Evolutionary conservation across 495 filamentous ascomycete genomes (phyloP).

Genomic region (Friedmanniomyces simplex): DNA sequence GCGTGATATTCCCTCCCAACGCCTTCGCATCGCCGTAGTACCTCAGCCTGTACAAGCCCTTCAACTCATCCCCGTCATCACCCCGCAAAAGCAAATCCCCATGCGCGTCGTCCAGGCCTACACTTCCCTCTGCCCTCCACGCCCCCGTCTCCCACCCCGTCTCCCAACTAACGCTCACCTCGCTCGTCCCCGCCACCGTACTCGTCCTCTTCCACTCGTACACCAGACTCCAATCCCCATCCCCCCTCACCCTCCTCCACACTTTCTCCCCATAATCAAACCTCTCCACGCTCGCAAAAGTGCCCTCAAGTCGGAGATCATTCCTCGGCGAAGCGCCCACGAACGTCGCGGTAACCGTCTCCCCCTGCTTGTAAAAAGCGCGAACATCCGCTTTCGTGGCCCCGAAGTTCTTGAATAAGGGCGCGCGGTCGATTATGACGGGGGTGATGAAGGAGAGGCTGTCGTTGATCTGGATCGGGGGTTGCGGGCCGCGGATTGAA

Average conservation of each 20-base stretch:
- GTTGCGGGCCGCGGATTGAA: conserved; percentile 48
- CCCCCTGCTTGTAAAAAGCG: conserved; percentile 45
- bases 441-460: conserved; percentile 72
- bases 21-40: conserved; percentile 82
- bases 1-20: conserved; percentile 50
- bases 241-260: conserved; percentile 62
- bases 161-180: conserved; percentile 74
- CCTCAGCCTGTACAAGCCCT: conserved; percentile 65
- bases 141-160: conserved; percentile 27
- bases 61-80: conserved; percentile 1
- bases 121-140: conserved; percentile 5
- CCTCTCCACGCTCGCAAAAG: conserved; percentile 69
- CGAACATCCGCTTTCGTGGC: conserved; percentile 52
- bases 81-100: conserved; percentile 7
- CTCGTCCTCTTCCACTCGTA: conserved; percentile 71
- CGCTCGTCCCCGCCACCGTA: conserved; percentile 60
- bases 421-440: conserved; percentile 65
- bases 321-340: conserved; percentile 88
- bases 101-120: conserved; percentile 18
- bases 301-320: conserved; percentile 66
- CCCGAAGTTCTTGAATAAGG: conserved; percentile 67
- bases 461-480: conserved; percentile 71
- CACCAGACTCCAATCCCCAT: conserved; percentile 71
- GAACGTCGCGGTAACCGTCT: conserved; percentile 54
- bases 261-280: conserved; percentile 34